Evolutionary conservation across 495 filamentous ascomycete genomes (phyloP).

Genomic region (Aspergillus cristatus): DNA sequence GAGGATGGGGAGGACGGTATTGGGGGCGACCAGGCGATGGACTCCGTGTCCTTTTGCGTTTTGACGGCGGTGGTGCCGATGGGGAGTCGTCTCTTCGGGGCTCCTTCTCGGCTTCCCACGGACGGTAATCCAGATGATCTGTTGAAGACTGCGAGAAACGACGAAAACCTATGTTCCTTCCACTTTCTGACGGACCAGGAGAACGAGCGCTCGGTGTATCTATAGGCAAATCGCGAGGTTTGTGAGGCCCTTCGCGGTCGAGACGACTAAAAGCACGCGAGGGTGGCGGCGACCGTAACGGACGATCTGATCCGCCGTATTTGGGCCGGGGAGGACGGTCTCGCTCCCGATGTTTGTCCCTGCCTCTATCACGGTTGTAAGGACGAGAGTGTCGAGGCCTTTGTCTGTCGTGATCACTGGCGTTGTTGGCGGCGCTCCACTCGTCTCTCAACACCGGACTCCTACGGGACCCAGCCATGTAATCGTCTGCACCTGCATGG

Average conservation of each 20-base stretch:
- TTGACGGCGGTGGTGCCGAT: slow-evolving; percentile 22
- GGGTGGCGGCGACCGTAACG: slow-evolving; percentile 27
- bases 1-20: slow-evolving; percentile 12
- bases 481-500: slow-evolving; percentile 34
- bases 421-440: slow-evolving; percentile 42
- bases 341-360: slow-evolving; percentile 24
- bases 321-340: slow-evolving; percentile 23
- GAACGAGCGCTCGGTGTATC: slow-evolving; percentile 23
- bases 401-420: slow-evolving; percentile 30
- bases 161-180: slow-evolving; percentile 4
- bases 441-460: slow-evolving; percentile 50
- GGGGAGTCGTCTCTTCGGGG: slow-evolving; percentile 25
- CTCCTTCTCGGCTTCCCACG: slow-evolving; percentile 16
- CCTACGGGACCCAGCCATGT: slow-evolving; percentile 50
- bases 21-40: slow-evolving; percentile 29
- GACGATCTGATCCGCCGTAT: slow-evolving; percentile 21
- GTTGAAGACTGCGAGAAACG: slow-evolving; percentile 13
- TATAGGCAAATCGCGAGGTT: slow-evolving; percentile 22
- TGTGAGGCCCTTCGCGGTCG: slow-evolving; percentile 22
- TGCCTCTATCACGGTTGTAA: slow-evolving; percentile 26
- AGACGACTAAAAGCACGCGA: slow-evolving; percentile 22
- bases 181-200: slow-evolving; percentile 14
- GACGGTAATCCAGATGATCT: slow-evolving; percentile 5
- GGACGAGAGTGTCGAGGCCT: slow-evolving; percentile 30
- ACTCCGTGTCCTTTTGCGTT: slow-evolving; percentile 39